These are phyloP conservation scores for Zygnema circumcarinatum DNA, from an alignment of 139 green algal genomes.

Conservation along the genomic window DNA sequence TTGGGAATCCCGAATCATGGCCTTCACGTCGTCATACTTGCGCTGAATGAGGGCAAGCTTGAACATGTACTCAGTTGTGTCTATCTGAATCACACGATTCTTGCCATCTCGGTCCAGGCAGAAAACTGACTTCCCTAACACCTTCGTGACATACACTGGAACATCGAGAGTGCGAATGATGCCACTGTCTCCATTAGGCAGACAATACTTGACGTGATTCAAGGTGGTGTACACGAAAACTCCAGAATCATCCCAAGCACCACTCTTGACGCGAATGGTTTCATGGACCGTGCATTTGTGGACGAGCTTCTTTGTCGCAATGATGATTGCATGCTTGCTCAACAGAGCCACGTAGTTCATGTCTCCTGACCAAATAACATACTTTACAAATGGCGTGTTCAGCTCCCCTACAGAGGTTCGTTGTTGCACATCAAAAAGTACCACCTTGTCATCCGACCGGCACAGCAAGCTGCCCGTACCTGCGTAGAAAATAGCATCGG, in stretches of 20 bases:
- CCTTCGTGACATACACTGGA: constrained; percentile 93
- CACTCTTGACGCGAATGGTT: constrained; percentile 94
- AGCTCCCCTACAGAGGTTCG: constrained; percentile 85
- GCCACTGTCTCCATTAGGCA: constrained; percentile 96
- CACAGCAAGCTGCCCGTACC: constrained; percentile 94
- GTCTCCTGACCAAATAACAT: constrained; percentile 95
- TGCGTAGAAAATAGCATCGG: constrained; percentile 95
- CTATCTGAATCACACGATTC: constrained; percentile 82
- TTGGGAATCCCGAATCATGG: constrained; percentile 85
- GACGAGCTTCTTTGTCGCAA: constrained; percentile 90
- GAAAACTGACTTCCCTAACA: constrained; percentile 79
- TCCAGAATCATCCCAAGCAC: constrained; percentile 94
- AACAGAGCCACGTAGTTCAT: constrained; percentile 94
- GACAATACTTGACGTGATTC: constrained; percentile 99
- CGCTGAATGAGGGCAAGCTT: constrained; percentile 94
- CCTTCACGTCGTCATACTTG: constrained; percentile 93
- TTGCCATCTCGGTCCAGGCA: constrained; percentile 97
- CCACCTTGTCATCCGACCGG: constrained; percentile 94
- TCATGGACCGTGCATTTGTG: constrained; percentile 93
- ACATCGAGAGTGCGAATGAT: constrained; percentile 97
- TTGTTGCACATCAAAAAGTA: constrained; percentile 98
- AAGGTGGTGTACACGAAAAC: constrained; percentile 99
- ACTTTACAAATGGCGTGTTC: constrained; percentile 91
- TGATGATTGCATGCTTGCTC: constrained; percentile 96
- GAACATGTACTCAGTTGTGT: constrained; percentile 98